Conservation (phyloP, 371 early-diverging fungal species). For the Mortierella sp. region DNA sequence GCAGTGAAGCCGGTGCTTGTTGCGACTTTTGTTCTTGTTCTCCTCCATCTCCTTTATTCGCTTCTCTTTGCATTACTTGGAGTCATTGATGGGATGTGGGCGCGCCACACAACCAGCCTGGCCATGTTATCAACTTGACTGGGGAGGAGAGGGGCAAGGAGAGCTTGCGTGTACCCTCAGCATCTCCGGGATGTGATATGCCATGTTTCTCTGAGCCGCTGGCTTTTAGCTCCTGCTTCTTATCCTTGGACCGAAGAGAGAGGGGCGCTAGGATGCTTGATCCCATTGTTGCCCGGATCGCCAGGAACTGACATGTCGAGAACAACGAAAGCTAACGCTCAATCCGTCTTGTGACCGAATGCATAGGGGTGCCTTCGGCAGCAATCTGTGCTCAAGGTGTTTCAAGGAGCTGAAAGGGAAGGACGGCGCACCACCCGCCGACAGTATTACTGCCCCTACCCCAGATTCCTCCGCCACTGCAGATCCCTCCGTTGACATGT, state of each 20-base stretch:
- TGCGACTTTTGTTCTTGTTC: background rate
- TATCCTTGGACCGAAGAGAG: background rate
- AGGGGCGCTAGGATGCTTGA: background rate
- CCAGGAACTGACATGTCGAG: background rate
- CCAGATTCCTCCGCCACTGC: slow-evolving; percentile 5
- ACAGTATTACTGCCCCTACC: slow-evolving; percentile 5
- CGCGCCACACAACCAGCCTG: slow-evolving; percentile 6
- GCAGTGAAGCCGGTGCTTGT: background rate
- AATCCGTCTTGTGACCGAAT: too few relatives aligned
- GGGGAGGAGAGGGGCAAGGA: slow-evolving; percentile 1
- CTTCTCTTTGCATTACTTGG: background rate
- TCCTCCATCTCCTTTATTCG: slow-evolving; percentile 3
- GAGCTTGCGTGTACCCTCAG: slow-evolving; percentile 26
- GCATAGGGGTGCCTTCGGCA: slow-evolving; percentile 65
- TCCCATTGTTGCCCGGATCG: too few relatives aligned
- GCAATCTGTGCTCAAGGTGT: slow-evolving; percentile 85
- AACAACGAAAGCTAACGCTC: background rate
- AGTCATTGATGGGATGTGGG: background rate
- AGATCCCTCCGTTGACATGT: too few relatives aligned
- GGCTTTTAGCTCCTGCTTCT: background rate
- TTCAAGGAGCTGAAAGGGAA: slow-evolving; percentile 68
- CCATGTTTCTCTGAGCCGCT: slow-evolving; percentile 21
- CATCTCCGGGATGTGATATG: slow-evolving; percentile 20
- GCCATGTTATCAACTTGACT: background rate
- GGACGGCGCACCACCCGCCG: slow-evolving; percentile 28